These are phyloP conservation scores for Quercus engelmannii DNA, from an alignment of 306 rosid species.

Conservation along the genomic window DNA sequence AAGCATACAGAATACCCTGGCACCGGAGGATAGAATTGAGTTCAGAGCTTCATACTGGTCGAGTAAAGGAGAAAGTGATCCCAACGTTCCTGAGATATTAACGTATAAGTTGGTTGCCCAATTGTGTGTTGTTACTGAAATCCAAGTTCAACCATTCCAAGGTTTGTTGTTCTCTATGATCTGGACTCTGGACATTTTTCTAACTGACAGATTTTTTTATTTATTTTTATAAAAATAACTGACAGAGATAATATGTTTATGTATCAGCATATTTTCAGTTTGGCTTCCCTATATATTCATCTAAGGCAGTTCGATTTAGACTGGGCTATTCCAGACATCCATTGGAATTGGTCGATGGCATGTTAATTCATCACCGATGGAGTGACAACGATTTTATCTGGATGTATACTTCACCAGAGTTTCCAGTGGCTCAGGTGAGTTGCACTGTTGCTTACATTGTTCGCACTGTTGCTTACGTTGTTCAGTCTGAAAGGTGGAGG, in stretches of 20 bases:
- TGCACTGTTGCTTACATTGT: not conserved
- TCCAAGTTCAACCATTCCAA: conserved; percentile 56
- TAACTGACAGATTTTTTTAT: not conserved
- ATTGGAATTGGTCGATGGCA: not conserved
- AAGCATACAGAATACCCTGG: conserved; percentile 47
- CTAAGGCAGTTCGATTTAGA: conserved; percentile 58
- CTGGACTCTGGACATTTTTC: conserved; percentile 16
- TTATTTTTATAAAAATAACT: not conserved
- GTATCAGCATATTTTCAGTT: conserved; percentile 57
- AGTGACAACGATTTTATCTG: conserved; percentile 31
- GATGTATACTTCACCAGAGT: conserved; percentile 65
- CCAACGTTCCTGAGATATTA: conserved; percentile 51
- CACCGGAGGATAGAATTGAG: conserved; percentile 36
- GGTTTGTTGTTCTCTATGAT: conserved; percentile 31
- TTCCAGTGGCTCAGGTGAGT: conserved; percentile 61
- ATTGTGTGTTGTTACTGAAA: conserved; percentile 55
- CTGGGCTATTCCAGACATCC: conserved; percentile 35
- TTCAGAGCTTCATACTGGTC: conserved; percentile 62
- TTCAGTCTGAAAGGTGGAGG: not conserved
- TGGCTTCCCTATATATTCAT: conserved; percentile 52
- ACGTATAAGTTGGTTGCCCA: conserved; percentile 44
- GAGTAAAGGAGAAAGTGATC: conserved; percentile 55
- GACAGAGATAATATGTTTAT: conserved; percentile 23
- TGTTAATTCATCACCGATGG: not conserved
- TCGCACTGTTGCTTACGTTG: not conserved